phyloP scores from a whole-genome alignment of 2,329 filamentous ascomycete species.

The Didymella arachidicola region DNA sequence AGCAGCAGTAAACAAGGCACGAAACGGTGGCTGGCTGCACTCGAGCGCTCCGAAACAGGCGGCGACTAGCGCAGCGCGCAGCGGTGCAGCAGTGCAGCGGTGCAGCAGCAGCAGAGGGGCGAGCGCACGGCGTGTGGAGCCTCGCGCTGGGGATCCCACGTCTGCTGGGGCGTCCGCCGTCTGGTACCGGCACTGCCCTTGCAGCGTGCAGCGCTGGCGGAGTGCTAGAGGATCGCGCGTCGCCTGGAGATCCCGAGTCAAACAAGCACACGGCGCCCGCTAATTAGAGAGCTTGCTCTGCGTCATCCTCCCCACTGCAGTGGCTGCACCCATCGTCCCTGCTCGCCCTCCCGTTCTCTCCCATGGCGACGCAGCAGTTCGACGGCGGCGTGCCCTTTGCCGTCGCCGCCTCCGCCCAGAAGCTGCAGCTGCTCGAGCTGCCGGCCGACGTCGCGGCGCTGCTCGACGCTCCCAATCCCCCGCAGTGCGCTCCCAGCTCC shows the following conservation, averaged over 20 bases:
- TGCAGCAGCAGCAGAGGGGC: constrained; percentile 31
- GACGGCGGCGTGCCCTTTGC: constrained; percentile 53
- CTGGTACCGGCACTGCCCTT: constrained; percentile 9
- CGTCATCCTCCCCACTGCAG: background rate
- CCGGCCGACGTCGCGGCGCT: constrained; percentile 64
- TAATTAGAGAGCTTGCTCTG: background rate
- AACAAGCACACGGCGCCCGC: constrained; percentile 15
- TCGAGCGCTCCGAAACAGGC: constrained; percentile 27
- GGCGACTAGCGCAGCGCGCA: constrained; percentile 29
- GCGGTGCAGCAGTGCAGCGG: constrained; percentile 27
- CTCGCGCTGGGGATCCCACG: constrained; percentile 2
- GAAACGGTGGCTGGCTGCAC: constrained; percentile 23
- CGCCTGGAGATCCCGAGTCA: constrained; percentile 7
- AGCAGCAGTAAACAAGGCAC: constrained; percentile 32
- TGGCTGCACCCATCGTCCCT: background rate
- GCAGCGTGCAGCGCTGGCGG: constrained; percentile 5
- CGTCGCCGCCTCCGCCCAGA: constrained; percentile 57
- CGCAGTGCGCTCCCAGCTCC: constrained; percentile 49
- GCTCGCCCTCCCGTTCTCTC: background rate
- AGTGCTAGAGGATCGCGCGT: constrained; percentile 2
- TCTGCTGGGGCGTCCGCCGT: background rate
- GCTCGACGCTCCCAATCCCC: constrained; percentile 58
- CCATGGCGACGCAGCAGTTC: constrained; percentile 56
- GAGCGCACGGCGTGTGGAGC: constrained; percentile 34
- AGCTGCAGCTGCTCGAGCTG: constrained; percentile 67